phyloP scores from a whole-genome alignment of 164 flowering plant species.

The Stephania japonica region DNA sequence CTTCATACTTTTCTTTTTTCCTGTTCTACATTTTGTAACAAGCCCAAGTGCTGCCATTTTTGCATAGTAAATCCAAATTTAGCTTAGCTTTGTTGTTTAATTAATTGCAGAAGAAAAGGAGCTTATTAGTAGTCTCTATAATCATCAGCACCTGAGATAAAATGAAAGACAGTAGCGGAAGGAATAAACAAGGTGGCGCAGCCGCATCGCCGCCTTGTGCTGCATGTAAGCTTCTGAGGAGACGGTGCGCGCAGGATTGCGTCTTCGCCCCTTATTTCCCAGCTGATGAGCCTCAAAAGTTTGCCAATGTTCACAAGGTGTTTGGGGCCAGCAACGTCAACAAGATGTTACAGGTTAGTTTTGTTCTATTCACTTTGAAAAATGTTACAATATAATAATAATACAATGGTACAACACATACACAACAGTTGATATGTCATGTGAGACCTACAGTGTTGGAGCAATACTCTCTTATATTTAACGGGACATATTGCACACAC shows the following conservation, averaged over 20 bases:
- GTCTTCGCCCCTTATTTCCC: constrained; percentile 87
- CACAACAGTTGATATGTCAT: too few relatives aligned
- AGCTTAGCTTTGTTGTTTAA: too few relatives aligned
- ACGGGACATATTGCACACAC: too few relatives aligned
- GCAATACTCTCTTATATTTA: too few relatives aligned
- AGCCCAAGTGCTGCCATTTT: background rate
- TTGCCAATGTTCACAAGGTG: constrained; percentile 83
- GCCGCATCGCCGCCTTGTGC: constrained; percentile 72
- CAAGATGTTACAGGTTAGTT: constrained; percentile 92
- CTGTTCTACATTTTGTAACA: background rate
- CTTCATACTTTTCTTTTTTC: background rate
- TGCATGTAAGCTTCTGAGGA: constrained; percentile 75
- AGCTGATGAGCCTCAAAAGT: constrained; percentile 84
- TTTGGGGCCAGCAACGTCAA: constrained; percentile 94
- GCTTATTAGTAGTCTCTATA: too few relatives aligned
- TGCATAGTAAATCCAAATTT: background rate
- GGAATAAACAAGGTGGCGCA: constrained; percentile 36
- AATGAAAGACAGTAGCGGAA: constrained; percentile 42
- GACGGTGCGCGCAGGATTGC: constrained; percentile 74
- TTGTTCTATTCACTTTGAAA: too few relatives aligned
- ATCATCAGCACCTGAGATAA: too few relatives aligned
- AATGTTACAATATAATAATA: too few relatives aligned
- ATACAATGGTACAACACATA: too few relatives aligned
- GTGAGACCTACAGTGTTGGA: too few relatives aligned
- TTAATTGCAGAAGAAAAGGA: too few relatives aligned